These are phyloP conservation scores for Blastomyces silverae DNA, from an alignment of 2,329 filamentous ascomycete species.

Conservation along the genomic window DNA sequence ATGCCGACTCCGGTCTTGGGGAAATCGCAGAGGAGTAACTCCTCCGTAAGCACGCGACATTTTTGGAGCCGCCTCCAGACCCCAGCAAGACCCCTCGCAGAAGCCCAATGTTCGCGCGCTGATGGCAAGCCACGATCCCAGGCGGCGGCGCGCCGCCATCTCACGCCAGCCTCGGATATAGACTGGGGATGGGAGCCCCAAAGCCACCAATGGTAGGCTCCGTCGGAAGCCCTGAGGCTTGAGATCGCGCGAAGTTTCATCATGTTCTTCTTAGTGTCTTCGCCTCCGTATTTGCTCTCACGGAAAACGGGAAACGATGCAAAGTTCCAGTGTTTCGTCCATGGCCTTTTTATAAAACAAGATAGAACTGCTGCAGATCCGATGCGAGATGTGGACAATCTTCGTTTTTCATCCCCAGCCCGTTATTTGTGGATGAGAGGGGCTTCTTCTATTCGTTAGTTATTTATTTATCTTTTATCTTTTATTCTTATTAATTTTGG, in stretches of 20 bases:
- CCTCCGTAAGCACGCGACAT: no score
- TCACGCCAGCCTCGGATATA: neutral
- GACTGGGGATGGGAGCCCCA: neutral
- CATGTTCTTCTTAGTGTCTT: neutral
- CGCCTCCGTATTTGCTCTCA: neutral
- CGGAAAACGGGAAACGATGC: neutral
- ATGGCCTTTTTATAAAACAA: neutral
- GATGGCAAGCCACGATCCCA: neutral
- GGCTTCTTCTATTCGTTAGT: neutral
- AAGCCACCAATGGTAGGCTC: neutral
- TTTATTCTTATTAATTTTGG: neutral
- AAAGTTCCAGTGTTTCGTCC: neutral
- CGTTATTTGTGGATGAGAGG: neutral
- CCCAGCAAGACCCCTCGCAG: neutral
- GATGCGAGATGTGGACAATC: neutral
- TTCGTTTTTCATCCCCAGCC: neutral
- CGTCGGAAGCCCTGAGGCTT: neutral
- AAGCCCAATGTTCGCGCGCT: neutral
- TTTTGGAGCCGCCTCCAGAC: no score
- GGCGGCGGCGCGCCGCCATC: neutral
- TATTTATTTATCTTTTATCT: neutral
- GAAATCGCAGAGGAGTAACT: no score
- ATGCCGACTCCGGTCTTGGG: no score
- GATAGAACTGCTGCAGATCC: neutral
- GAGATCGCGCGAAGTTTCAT: neutral